Evolutionary conservation across 257 asterid genomes (phyloP).

Genomic region (Capsicum rhomboideum): DNA sequence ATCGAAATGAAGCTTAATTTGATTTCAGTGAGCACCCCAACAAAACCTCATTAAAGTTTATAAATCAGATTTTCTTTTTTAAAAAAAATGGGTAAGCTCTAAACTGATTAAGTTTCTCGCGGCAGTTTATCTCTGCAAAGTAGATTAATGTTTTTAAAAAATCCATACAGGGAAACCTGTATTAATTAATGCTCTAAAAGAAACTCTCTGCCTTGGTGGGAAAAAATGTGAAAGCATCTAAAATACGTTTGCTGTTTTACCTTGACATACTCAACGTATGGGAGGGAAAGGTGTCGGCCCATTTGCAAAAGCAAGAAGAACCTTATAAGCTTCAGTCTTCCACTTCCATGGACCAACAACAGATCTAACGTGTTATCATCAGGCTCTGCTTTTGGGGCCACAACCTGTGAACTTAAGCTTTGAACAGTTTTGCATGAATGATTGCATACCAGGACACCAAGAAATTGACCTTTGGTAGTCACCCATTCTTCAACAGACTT

Average conservation of each 20-base stretch:
- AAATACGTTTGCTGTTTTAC: constrained; percentile 23
- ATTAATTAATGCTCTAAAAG: neutral
- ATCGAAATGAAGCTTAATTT: constrained; percentile 3
- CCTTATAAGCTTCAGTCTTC: constrained; percentile 77
- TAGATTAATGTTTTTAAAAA: neutral
- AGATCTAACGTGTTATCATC: constrained; percentile 84
- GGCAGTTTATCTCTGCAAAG: neutral
- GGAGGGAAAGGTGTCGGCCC: constrained; percentile 84
- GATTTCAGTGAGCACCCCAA: neutral
- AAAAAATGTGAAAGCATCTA: neutral
- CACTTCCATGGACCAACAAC: constrained; percentile 81
- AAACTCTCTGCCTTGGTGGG: neutral
- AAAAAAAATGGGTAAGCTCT: neutral
- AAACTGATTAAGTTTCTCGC: neutral
- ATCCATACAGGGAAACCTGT: neutral
- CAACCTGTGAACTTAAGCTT: constrained; percentile 89
- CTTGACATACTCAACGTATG: constrained; percentile 91
- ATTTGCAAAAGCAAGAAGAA: constrained; percentile 70
- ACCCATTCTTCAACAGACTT: constrained; percentile 80
- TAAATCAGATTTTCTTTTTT: neutral
- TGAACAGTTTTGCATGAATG: constrained; percentile 95
- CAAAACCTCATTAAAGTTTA: neutral
- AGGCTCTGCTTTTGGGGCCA: constrained; percentile 95
- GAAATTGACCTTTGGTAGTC: constrained; percentile 60
- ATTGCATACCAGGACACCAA: constrained; percentile 82